Evolutionary conservation across 305 asterid genomes (phyloP).

Genomic region (Solanum hybrid): DNA sequence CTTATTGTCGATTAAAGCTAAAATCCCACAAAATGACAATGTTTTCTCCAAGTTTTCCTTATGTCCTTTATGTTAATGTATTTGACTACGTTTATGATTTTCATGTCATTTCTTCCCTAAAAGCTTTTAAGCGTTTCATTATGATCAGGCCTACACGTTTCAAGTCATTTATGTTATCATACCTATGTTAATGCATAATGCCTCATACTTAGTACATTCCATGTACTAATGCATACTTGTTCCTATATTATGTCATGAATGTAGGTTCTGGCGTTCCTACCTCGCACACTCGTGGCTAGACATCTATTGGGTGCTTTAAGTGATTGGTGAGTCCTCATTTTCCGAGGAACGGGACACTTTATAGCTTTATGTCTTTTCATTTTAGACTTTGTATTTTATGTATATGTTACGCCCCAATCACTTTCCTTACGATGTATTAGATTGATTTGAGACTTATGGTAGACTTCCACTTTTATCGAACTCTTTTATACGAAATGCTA

Average conservation of each 20-base stretch:
- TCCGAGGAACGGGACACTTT: too few species aligned
- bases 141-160: background rate
- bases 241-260: background rate
- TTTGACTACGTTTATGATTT: background rate
- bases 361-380: too few species aligned
- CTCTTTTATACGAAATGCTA: too few species aligned
- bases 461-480: too few species aligned
- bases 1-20: background rate
- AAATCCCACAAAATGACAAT: background rate
- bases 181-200: background rate
- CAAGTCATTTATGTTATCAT: background rate
- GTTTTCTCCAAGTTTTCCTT: background rate
- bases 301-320: too few species aligned
- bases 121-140: background rate
- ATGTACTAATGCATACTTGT: background rate
- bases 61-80: background rate
- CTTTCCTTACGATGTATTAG: too few species aligned
- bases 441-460: too few species aligned
- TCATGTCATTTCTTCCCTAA: background rate
- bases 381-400: too few species aligned
- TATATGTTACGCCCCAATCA: too few species aligned
- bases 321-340: too few species aligned
- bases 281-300: background rate
- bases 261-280: background rate
- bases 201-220: background rate